Base-by-base conservation (phyloP, 345 rosid genomes). In the Fremontodendron californicum region DNA sequence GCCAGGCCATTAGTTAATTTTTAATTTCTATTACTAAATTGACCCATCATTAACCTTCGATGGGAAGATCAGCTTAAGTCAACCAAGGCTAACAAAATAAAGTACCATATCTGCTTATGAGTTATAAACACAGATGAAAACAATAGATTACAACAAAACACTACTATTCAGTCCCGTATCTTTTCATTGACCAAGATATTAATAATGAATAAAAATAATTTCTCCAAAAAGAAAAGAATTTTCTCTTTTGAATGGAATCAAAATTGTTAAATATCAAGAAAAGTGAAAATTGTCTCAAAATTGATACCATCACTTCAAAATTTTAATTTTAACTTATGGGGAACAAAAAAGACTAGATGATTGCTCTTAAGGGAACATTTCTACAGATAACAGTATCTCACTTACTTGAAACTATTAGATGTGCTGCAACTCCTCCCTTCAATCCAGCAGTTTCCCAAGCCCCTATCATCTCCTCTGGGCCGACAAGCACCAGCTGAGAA, bases 401-500 rank as follows among this genome's bases (percentile, higher is more conserved):
- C 94, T 84, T 70, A 91, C 97, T 86, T 84, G 83, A 88, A 88
- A 84, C 84, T 80, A 82, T 89, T 92, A 48, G 99, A 93, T 19
- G 94, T 85, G 87, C 88, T 92, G 85, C 97, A 93, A 79, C 72
- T 81, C 86, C 94, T 91, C 80, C 89, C 94, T 43, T 93, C 98
- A 71, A 93, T 88, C 97, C 96, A 90, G 80, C 87, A 84, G 82
- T 71, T 84, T 71, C 98, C 97, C 96, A 93, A 82, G 75, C 96
- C 91, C 77, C 78, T 71, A 79, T 89, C 96, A 74, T 92, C 91
- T 23, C 73, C 84, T 29, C 85, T 84, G 3, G 97, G 93, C 11
- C 93, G 92, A 87, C 97, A 93, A 64, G 97, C 93, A 78, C 86
- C 84, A 4, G 94, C 91, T 1, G 99, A 92, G 85, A 91, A 92